Evolutionary conservation across 164 flowering plant genomes (phyloP), one percentile per base, ranked within the genome.

Genomic region (Nelumbo lutea): DNA sequence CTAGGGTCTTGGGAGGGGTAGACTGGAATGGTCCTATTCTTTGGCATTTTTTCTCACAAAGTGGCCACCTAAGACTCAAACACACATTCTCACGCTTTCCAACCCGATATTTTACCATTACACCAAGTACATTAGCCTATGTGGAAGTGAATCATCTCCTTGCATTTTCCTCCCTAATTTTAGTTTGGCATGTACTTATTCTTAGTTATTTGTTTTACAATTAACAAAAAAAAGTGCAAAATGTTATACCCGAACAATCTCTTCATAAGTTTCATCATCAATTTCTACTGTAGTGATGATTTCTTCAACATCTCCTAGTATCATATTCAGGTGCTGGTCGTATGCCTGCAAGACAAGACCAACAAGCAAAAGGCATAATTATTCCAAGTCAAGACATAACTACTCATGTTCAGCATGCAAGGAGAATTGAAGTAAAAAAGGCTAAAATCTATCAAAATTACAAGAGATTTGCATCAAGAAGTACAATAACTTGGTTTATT

Each of bases 241-340:
- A 65, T 6, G 66, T 68, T 83, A 75, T 87, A 93, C 98, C 94
- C 98, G 83, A 55, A 90, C 96, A 75, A 93, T 93, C 83, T 93
- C 97, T 76, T 93, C 98, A 77, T 93, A 91, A 7, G 98, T 93
- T 80, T 93, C 98, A 74, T 93, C 98, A 73, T 93, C 98, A 41
- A 93, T 93, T 78, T 93, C 98, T 50, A 90, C 89, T 0, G 96
- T 89, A 42, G 97, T 93, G 53, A 93, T 86, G 46, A 86, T 78
- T 71, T 93, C 98, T 74, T 93, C 97, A 61, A 93, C 98, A 82
- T 93, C 98, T 55, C 98, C 98, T 62, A 93, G 93, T 72, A 93
- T 93, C 97, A 93, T 93, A 73, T 93, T 93, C 76, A 93, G 76
- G 79, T 93, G 98, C 78, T 93, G 98, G 77, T 93, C 98, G 79